Evolutionary conservation across 108 stramenopile species (phyloP), one percentile per base, ranked within the genome.

Genomic region (Pseudonitzschia multiseries): DNA sequence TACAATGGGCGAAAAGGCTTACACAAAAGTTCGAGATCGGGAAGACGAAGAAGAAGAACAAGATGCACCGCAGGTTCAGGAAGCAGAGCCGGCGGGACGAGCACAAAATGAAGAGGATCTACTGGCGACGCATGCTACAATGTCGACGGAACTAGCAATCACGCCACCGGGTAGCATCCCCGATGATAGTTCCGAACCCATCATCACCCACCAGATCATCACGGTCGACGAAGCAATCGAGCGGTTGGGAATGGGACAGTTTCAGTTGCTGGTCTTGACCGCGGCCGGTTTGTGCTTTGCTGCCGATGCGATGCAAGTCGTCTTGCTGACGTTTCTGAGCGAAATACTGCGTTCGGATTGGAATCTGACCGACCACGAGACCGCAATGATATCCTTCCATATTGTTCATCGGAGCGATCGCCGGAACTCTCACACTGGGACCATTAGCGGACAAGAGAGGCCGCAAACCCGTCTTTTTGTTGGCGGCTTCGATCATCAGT

Each of bases 261-360:
- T 93, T 66, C 95, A 94, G 52, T 21, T 74, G 9, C 24, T 60
- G 3, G 77, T 96, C 31, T 66, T 91, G 52, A 75, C 80, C 32
- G 89, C 93, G 0, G 84, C 89, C 13, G 95, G 95, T 14, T 56
- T 93, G 2, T 91, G 91, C 59, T 96, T 96, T 86, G 87, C 87
- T 5, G 81, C 91, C 13, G 95, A 96, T 71, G 88, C 89, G 41
- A 86, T 92, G 68, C 90, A 96, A 79, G 79, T 93, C 13, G 73
- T 92, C 63, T 43, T 93, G 13, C 76, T 96, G 20, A 81, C 83
- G 0, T 92, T 96, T 57, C 56, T 96, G 3, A 72, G 93, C 18
- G 46, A 83, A 44, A 87, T 87, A 26, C 70, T 93, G 18, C 78
- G 89, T 51, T 69, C 64, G n/a, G 84, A 89, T 44, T 93, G 91